These are phyloP conservation scores for Hygrocybe punicea DNA, from an alignment of 768 basidiomycete genomes.

Conservation along the genomic window DNA sequence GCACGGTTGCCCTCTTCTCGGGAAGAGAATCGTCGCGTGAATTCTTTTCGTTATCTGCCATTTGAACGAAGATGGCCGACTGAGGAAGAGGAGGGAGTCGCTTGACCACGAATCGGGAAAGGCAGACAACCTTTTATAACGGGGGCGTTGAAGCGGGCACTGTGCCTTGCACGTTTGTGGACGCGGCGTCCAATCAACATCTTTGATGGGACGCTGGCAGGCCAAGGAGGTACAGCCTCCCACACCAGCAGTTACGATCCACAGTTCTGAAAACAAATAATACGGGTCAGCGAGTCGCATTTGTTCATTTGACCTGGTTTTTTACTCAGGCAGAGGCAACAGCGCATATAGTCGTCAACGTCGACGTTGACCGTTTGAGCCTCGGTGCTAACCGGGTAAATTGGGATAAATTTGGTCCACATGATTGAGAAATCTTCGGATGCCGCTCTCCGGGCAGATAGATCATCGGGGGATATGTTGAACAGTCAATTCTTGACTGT, in stretches of 20 bases:
- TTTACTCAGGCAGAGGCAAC: no score
- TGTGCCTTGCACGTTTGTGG: constrained; percentile 34
- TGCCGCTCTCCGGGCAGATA: no score
- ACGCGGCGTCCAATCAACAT: constrained; percentile 26
- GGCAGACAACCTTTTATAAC: background rate
- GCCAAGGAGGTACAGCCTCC: background rate
- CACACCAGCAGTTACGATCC: background rate
- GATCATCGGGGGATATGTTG: no score
- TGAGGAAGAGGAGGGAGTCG: background rate
- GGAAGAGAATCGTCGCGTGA: constrained; percentile 35
- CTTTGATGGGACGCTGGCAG: background rate
- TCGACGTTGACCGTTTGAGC: no score
- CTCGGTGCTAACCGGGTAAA: no score
- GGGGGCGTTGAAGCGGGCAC: background rate
- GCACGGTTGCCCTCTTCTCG: constrained; percentile 32
- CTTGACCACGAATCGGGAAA: background rate
- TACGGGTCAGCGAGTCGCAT: no score
- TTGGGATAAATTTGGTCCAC: no score
- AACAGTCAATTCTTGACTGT: no score
- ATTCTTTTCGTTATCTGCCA: constrained; percentile 39
- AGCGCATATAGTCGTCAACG: no score
- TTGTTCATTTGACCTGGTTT: no score
- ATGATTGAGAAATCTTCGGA: no score
- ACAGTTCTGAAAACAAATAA: no score
- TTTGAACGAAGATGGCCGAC: constrained; percentile 18